Evolutionary conservation across 257 asterid species (phyloP).

Genomic region (Gentiana dahurica): DNA sequence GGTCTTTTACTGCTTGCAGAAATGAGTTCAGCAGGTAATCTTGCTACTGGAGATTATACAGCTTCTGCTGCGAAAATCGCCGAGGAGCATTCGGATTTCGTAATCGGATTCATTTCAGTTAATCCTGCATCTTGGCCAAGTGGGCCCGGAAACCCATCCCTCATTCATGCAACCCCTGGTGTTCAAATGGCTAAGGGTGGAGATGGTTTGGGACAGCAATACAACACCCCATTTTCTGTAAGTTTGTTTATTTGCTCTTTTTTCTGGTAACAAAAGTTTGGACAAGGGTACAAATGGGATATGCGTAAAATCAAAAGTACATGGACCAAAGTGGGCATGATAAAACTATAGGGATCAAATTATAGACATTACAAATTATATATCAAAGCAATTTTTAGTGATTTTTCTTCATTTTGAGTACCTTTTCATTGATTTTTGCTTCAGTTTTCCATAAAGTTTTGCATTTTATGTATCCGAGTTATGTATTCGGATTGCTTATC

Average conservation of each 20-base stretch:
- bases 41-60: conserved; percentile 88
- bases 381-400: no score
- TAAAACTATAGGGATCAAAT: no score
- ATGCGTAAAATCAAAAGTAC: no score
- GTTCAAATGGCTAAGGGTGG: conserved; percentile 95
- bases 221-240: conserved; percentile 84
- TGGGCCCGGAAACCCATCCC: conserved; percentile 69
- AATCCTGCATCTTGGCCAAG: conserved; percentile 88
- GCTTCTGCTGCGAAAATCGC: conserved; percentile 91
- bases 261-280: background rate
- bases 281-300: no score
- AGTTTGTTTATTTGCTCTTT: conserved; percentile 20
- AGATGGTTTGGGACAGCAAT: conserved; percentile 88
- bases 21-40: conserved; percentile 96
- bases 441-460: no score
- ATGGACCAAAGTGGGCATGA: no score
- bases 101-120: conserved; percentile 93
- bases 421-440: no score
- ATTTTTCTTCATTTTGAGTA: no score
- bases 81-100: conserved; percentile 85
- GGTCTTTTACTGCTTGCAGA: conserved; percentile 91
- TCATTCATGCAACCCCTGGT: conserved; percentile 95
- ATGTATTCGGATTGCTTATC: no score
- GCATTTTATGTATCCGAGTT: no score
- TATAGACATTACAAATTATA: no score